Percentiles rank a stretch among this genome's conserved stretches.
Evolutionary conservation across 1,139 yeast species (phyloP).

Genomic region (Yamadazyma diddensiae): DNA sequence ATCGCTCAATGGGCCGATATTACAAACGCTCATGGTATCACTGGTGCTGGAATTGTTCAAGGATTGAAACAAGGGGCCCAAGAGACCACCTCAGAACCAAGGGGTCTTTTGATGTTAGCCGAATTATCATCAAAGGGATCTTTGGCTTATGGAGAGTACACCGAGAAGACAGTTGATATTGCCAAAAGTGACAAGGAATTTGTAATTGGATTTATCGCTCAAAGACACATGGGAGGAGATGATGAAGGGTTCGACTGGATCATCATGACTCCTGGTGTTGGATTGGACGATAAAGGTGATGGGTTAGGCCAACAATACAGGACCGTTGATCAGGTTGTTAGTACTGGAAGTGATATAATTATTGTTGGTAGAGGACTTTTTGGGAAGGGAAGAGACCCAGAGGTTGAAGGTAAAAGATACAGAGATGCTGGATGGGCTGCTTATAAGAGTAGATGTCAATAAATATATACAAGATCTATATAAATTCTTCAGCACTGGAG

Average conservation of each 20-base stretch:
- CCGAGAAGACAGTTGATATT: conserved; percentile 80
- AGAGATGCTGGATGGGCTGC: conserved; percentile 95
- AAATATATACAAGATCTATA: background rate
- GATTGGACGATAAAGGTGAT: conserved; percentile 96
- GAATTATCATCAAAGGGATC: conserved; percentile 94
- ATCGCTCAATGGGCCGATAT: conserved; percentile 96
- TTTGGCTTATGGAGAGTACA: conserved; percentile 88
- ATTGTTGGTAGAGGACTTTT: conserved; percentile 97
- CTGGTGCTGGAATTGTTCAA: conserved; percentile 89
- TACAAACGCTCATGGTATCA: conserved; percentile 96
- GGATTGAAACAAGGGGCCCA: conserved; percentile 83
- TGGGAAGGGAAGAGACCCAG: conserved; percentile 94
- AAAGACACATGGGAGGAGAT: conserved; percentile 77
- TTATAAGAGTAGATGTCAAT: conserved; percentile 38
- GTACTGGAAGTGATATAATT: conserved; percentile 85
- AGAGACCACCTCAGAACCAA: conserved; percentile 68
- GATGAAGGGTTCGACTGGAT: conserved; percentile 92
- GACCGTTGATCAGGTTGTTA: conserved; percentile 79
- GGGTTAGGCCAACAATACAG: conserved; percentile 95
- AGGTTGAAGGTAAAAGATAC: conserved; percentile 82
- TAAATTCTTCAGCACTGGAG: conserved; percentile 3
- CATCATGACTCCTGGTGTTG: conserved; percentile 97
- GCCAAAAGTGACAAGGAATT: conserved; percentile 85
- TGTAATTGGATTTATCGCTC: conserved; percentile 96
- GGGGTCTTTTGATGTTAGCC: conserved; percentile 93